These are phyloP conservation scores for Sporothrix mexicana DNA, from an alignment of 2,329 filamentous ascomycete genomes.

Conservation along the genomic window DNA sequence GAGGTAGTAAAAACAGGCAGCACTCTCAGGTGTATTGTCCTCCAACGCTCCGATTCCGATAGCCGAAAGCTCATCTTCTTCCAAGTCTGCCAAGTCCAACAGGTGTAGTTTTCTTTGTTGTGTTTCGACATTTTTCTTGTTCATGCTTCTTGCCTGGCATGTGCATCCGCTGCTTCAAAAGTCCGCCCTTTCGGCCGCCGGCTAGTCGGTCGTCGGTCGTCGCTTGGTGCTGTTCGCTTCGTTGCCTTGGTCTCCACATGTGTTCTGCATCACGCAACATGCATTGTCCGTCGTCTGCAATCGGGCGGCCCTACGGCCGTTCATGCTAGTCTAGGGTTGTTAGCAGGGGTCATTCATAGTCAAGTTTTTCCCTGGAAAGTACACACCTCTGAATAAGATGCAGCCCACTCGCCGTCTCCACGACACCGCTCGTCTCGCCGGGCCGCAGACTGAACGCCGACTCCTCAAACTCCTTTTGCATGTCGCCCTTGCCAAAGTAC, in stretches of 20 bases:
- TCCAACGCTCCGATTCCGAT: no score
- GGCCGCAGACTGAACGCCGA: conserved; percentile 88
- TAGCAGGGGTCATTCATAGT: background rate
- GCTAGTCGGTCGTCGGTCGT: no score
- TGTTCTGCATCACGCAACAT: background rate
- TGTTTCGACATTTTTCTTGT: background rate
- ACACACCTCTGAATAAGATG: conserved; percentile 92
- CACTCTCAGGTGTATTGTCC: no score
- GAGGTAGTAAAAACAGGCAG: background rate
- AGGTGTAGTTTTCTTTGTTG: background rate
- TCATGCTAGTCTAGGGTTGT: conserved; percentile 29
- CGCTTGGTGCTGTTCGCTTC: background rate
- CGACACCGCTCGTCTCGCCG: conserved; percentile 83
- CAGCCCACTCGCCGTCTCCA: conserved; percentile 91
- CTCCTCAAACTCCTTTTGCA: conserved; percentile 99
- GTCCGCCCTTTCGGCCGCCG: no score
- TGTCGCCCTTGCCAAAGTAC: conserved; percentile 91
- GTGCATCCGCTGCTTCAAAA: no score
- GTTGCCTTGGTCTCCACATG: background rate
- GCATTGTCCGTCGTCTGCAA: background rate
- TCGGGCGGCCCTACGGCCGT: conserved; percentile 19
- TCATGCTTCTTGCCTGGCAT: background rate
- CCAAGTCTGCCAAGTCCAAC: no score
- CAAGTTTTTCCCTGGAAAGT: background rate
- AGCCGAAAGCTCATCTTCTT: no score